A percentile compares a stretch with the other conserved stretches of the same genome.
These are phyloP conservation scores for Ustilago trichophora DNA, from an alignment of 1,284 basidiomycete genomes.

Conservation along the genomic window DNA sequence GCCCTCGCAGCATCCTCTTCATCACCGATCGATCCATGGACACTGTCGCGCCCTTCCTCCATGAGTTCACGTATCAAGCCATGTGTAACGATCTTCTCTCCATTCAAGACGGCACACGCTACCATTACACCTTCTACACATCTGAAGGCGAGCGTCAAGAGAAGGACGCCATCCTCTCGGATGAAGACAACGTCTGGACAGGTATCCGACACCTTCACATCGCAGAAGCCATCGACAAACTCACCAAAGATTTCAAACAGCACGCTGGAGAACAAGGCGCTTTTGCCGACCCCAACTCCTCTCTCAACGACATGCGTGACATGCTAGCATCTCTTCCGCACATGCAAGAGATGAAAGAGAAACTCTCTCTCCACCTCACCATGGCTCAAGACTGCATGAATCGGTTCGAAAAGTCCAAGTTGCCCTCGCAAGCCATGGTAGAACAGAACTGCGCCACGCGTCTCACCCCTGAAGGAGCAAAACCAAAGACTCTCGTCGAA, in stretches of 20 bases:
- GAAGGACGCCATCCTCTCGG: slow-evolving; percentile 82
- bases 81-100: slow-evolving; percentile 95
- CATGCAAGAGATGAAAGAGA: slow-evolving; percentile 93
- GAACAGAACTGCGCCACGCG: slow-evolving; percentile 75
- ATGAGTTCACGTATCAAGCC: slow-evolving; percentile 99
- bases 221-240: slow-evolving; percentile 95
- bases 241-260: slow-evolving; percentile 92
- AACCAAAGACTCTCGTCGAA: slow-evolving; percentile 76
- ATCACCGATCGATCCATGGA: slow-evolving; percentile 98
- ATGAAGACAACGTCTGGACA: slow-evolving; percentile 89
- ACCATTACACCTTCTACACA: slow-evolving; percentile 74
- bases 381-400: slow-evolving; percentile 98
- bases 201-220: slow-evolving; percentile 96
- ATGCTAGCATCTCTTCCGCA: slow-evolving; percentile 96
- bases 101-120: slow-evolving; percentile 80
- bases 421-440: slow-evolving; percentile 84
- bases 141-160: slow-evolving; percentile 79
- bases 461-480: slow-evolving; percentile 60
- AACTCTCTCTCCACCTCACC: slow-evolving; percentile 93
- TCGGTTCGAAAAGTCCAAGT: slow-evolving; percentile 86
- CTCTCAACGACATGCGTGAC: slow-evolving; percentile 96
- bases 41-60: slow-evolving; percentile 84
- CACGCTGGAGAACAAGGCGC: slow-evolving; percentile 93
- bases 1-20: slow-evolving; percentile 83
- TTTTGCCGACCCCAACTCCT: slow-evolving; percentile 76